Conservation (phyloP, 805 yeast genomes). For the Maudiozyma bulderi region DNA sequence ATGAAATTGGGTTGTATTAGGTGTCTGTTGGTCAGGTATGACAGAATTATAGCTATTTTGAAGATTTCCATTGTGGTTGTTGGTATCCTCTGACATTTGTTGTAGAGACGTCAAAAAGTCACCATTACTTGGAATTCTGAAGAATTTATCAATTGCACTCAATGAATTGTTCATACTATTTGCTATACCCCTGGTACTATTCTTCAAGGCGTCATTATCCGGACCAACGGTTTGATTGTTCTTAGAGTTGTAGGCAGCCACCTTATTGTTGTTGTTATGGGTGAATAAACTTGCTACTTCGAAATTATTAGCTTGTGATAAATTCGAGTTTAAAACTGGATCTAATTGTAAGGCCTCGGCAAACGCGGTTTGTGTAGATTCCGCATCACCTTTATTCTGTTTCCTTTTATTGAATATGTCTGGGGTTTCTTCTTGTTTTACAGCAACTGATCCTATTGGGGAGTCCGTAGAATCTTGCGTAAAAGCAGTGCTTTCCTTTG, state of each 20-base stretch:
- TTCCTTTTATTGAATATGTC: neutral
- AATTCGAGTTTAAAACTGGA: slow-evolving; percentile 23
- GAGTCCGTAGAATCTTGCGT: neutral
- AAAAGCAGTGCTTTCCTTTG: neutral
- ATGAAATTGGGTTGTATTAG: too few species aligned
- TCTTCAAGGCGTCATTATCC: neutral
- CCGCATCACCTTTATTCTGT: neutral
- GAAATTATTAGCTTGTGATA: slow-evolving; percentile 11
- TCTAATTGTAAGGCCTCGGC: slow-evolving; percentile 26
- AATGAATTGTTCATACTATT: slow-evolving; percentile 1
- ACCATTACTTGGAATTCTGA: slow-evolving; percentile 21
- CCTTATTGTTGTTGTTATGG: neutral
- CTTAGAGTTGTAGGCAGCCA: neutral
- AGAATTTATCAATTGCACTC: slow-evolving; percentile 13
- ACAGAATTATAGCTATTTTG: neutral
- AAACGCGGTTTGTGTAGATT: slow-evolving; percentile 16
- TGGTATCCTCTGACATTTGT: neutral
- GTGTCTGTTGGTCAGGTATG: too few species aligned
- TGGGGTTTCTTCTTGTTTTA: neutral
- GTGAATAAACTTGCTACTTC: slow-evolving; percentile 14
- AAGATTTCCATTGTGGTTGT: neutral
- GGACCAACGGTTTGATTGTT: neutral
- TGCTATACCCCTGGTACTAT: neutral
- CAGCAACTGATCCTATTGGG: neutral
- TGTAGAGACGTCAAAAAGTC: slow-evolving; percentile 8